phyloP scores from a whole-genome alignment of 176 grass and related monocot genomes.

The Zea mays region Zm-B73-REFERENCE-NAM-5.0 NC_050096.1:170301501-170302000 shows the following conservation, averaged over 20 bases:
- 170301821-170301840: neutral
- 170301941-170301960: neutral
- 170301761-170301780: neutral
- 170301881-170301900: neutral
- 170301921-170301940: neutral
- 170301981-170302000: neutral
- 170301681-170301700: constrained; percentile 63
- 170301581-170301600: constrained; percentile 43
- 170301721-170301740: constrained; percentile 25
- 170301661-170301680: constrained; percentile 53
- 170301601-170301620: constrained; percentile 46
- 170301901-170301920: neutral
- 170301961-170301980: neutral
- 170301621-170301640: constrained; percentile 58
- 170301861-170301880: neutral
- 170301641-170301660: constrained; percentile 59
- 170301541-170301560: constrained; percentile 19
- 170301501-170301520: constrained; percentile 9
- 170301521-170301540: neutral
- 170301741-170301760: constrained; percentile 17
- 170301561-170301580: constrained; percentile 50
- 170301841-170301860: neutral
- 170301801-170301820: neutral
- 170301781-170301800: neutral
- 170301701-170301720: constrained; percentile 5